Base-by-base conservation (phyloP, 2,329 filamentous ascomycete genomes). In the Colletotrichum shisoi region DNA sequence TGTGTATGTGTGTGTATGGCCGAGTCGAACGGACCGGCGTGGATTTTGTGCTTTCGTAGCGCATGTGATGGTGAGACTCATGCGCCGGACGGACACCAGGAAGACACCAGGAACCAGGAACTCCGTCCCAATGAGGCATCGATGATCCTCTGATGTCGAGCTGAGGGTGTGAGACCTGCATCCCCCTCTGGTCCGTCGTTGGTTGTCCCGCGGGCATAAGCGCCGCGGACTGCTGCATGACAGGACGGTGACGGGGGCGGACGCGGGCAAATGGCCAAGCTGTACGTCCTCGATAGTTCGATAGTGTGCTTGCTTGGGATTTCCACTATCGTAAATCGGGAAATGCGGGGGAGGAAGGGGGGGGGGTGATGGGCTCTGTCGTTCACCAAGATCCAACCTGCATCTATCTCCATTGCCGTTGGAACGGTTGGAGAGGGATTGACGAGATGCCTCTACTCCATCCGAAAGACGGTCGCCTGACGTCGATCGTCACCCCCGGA, bases 71-170 rank as follows among this genome's bases (percentile, higher is more conserved):
- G 44, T 39, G 42, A 67, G 54, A 59, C 64, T 17, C 17, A n/a
- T 39, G 24, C 24, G 24, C 24, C 24, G 24, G 24, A 27, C 24
- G 4, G 24, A 27, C 48, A 56, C 49, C 64, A 67, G 64, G 64
- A 67, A 67, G 24, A 27, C 48, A 56, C 49, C 64, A 67, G 64
- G 64, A 67, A 67, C 64, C 64, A 67, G 64, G 64, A 67, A 67
- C 64, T 67, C 27, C 37, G 44, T 40, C 61, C 61, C 54, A 21
- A 64, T 54, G 11, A 39, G 61, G 61, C 37, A 64, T 39, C 40
- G 19, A 60, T 64, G 37, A 54, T 59, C 44, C 64, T 64, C 64
- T 49, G 34, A 51, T 49, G 40, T 67, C 48, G 39, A 21, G 49
- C 12, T 53, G 21, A 58, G 34, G 54, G 60, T 54, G 63, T 66